Base-by-base conservation (phyloP, 768 basidiomycete species). In the Tubosaeta brunneosetosa region DNA sequence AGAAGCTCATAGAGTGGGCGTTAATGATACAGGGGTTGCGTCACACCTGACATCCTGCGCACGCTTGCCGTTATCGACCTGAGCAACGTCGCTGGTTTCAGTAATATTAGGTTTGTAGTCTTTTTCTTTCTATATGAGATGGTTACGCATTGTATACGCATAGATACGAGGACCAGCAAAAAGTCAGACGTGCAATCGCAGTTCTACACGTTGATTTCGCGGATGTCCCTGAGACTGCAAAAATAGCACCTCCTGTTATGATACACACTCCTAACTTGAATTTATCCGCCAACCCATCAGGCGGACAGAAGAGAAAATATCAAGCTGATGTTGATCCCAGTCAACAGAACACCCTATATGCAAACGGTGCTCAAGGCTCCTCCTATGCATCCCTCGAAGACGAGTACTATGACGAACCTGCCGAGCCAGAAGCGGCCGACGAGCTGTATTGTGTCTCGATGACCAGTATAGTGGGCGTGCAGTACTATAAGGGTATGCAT, bases 401-500 rank as follows among this genome's bases (percentile, higher is more conserved):
- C 17, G 79, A 78, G 31, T 65, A 22, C 22, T 22, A 70, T 1
- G 71, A 73, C 2, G 78, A 81, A 41, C 53, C 60, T 4, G 51
- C 57, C 0, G 80, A 77, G 47, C 73, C 79, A 38, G 84, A 86
- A 34, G 53, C 56, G 6, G 64, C 55, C 16, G 89, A 92, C 53
- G 90, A 93, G 66, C 66, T 90, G 19, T 90, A 86, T 62, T 78
- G 82, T 40, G 74, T 70, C 13, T 47, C 84, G 61, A 66, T 66
- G 3, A 78, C 85, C 0, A 83, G 78, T 44, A 80, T 91, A 10
- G 92, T 94, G 0, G 92, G 92, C 0, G 73, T 94, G 13, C 89
- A 91, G 63, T 91, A 94, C 61, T 94, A 94, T 62, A 74, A 74
- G 63, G 86, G 86, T 81, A 32, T 1, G 67, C 57, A 10, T 4